Conservation (phyloP, 2,329 filamentous ascomycete genomes). For the Thermochaetoides dissita region DNA sequence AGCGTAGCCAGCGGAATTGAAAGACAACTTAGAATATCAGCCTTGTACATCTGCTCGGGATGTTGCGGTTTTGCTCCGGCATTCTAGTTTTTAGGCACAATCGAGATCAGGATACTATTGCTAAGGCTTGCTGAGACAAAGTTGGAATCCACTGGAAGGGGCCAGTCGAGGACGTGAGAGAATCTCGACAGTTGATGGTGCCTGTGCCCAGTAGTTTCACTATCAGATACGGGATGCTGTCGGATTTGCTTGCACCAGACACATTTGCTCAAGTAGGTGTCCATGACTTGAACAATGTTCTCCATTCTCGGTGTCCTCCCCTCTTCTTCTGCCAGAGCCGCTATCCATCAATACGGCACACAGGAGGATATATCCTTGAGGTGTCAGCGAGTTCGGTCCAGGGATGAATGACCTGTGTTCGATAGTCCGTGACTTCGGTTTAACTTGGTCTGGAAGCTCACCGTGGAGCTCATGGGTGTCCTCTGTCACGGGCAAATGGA, state of each 20-base stretch:
- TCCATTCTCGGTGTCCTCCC: constrained; percentile 26
- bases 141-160: constrained; percentile 47
- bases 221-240: too few relatives aligned
- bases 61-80: too few relatives aligned
- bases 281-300: too few relatives aligned
- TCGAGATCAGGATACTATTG: constrained; percentile 50
- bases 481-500: constrained; percentile 61
- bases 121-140: constrained; percentile 47
- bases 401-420: constrained; percentile 59
- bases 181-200: constrained; percentile 54
- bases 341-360: constrained; percentile 14
- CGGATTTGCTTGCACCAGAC: too few relatives aligned
- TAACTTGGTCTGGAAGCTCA: constrained; percentile 62
- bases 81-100: constrained; percentile 40
- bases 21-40: too few relatives aligned
- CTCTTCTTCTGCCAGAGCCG: constrained; percentile 16
- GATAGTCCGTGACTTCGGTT: constrained; percentile 66
- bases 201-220: constrained; percentile 52
- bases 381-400: constrained; percentile 51
- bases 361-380: constrained; percentile 33
- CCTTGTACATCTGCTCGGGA: too few relatives aligned
- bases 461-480: constrained; percentile 63
- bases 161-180: constrained; percentile 55
- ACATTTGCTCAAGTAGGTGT: too few relatives aligned
- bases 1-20: too few relatives aligned